phyloP scores from a whole-genome alignment of 108 stramenopile species.

The Aurantiochytrium sp. region DNA sequence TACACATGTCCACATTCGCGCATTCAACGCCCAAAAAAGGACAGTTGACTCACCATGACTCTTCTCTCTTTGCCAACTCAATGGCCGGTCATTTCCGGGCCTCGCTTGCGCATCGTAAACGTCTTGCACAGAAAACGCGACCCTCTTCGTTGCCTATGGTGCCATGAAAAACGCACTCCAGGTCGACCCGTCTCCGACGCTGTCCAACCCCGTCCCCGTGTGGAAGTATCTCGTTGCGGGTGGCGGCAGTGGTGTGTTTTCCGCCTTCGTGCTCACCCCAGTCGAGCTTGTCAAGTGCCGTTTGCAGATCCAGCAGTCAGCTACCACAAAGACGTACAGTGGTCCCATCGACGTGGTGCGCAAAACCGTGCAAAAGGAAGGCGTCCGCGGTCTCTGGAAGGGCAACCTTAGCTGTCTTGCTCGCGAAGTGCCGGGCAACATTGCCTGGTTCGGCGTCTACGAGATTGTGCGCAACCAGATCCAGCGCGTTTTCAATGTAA shows the following conservation, averaged over 20 bases:
- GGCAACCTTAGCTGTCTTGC: constrained; percentile 14
- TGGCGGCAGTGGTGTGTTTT: background rate
- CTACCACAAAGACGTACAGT: background rate
- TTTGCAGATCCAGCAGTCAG: background rate
- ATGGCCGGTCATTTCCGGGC: too few relatives aligned
- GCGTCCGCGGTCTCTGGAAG: background rate
- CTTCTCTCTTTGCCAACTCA: too few relatives aligned
- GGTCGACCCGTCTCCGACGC: background rate
- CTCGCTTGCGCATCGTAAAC: too few relatives aligned
- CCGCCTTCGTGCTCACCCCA: constrained; percentile 2
- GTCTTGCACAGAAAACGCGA: background rate
- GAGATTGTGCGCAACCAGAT: background rate
- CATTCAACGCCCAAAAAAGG: too few relatives aligned
- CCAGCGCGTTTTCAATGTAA: background rate
- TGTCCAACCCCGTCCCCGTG: background rate
- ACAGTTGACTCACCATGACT: too few relatives aligned
- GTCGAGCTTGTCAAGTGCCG: constrained; percentile 9
- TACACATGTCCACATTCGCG: background rate
- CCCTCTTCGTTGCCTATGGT: background rate
- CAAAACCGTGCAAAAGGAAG: background rate
- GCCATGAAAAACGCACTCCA: constrained; percentile 5
- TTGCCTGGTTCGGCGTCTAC: constrained; percentile 6
- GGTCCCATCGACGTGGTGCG: background rate
- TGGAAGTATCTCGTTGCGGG: background rate
- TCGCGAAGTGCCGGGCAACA: constrained; percentile 1